These are phyloP conservation scores for Gnomoniopsis smithogilvyi DNA, from an alignment of 2,329 filamentous ascomycete genomes.

Conservation along the genomic window DNA sequence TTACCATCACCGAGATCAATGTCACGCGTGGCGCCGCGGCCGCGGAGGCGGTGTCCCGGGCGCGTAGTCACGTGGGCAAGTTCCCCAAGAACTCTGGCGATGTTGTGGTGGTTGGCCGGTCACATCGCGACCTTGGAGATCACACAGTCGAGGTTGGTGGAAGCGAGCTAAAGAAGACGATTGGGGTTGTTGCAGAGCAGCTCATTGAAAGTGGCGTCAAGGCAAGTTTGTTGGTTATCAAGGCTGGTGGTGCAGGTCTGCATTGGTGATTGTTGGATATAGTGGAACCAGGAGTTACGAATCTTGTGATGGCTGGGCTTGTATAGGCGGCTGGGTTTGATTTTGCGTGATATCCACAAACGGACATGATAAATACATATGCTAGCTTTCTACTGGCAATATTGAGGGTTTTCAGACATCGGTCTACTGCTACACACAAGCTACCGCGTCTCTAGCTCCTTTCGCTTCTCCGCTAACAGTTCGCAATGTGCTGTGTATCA, in stretches of 20 bases:
- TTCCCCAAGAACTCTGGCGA: slow-evolving; percentile 66
- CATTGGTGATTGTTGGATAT: not conserved
- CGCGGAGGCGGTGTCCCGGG: slow-evolving; percentile 47
- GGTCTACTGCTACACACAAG: too few species aligned
- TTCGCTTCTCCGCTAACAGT: too few species aligned
- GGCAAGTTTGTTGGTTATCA: slow-evolving; percentile 44
- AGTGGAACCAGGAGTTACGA: not conserved
- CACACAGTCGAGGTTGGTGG: slow-evolving; percentile 24
- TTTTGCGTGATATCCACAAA: not conserved
- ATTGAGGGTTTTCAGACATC: too few species aligned
- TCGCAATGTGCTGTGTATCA: too few species aligned
- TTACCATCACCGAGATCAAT: slow-evolving; percentile 48
- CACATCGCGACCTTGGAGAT: slow-evolving; percentile 32
- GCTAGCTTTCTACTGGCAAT: not conserved
- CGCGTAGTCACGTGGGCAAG: slow-evolving; percentile 57
- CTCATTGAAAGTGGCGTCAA: slow-evolving; percentile 57
- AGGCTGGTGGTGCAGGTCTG: slow-evolving; percentile 20
- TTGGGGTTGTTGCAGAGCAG: slow-evolving; percentile 59
- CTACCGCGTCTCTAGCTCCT: too few species aligned
- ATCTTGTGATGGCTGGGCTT: not conserved
- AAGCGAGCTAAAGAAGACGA: slow-evolving; percentile 44
- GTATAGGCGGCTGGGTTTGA: not conserved
- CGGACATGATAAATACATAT: not conserved
- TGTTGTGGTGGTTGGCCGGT: slow-evolving; percentile 64
- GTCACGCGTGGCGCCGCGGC: slow-evolving; percentile 38